Evolutionary conservation across 2,329 filamentous ascomycete species (phyloP).

Genomic region (Fusarium avenaceum): DNA sequence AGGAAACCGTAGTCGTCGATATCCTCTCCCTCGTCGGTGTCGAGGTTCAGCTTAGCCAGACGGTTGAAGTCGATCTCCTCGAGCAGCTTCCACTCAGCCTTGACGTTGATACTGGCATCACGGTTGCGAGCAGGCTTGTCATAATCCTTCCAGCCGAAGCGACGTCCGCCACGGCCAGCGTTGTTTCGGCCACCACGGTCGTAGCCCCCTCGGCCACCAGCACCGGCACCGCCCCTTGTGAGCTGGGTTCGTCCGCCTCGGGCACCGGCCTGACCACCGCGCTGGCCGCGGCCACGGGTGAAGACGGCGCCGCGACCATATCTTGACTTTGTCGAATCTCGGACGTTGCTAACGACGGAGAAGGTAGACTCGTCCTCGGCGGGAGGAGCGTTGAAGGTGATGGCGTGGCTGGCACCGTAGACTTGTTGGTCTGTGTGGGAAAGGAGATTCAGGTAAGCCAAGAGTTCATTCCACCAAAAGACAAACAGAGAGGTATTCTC

Average conservation of each 20-base stretch:
- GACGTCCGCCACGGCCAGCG: conserved; percentile 80
- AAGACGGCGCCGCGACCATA: conserved; percentile 93
- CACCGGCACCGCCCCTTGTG: conserved; percentile 78
- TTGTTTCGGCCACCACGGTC: conserved; percentile 79
- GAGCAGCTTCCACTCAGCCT: conserved; percentile 93
- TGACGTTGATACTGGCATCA: conserved; percentile 95
- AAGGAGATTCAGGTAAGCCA: conserved; percentile 20
- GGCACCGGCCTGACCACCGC: conserved; percentile 73
- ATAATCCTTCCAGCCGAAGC: conserved; percentile 98
- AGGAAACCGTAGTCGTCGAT: conserved; percentile 96
- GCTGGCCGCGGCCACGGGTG: conserved; percentile 86
- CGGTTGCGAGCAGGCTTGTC: conserved; percentile 98
- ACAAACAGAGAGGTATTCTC: neutral
- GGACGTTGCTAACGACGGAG: conserved; percentile 96
- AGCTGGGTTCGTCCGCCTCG: conserved; percentile 74
- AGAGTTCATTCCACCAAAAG: conserved; percentile 4
- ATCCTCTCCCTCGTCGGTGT: conserved; percentile 94
- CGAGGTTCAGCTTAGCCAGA: conserved; percentile 93
- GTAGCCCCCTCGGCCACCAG: conserved; percentile 66
- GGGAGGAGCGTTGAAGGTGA: conserved; percentile 88
- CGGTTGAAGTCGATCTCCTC: conserved; percentile 99
- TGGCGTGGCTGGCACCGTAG: conserved; percentile 89
- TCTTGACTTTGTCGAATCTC: conserved; percentile 85
- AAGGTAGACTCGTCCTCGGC: conserved; percentile 97
- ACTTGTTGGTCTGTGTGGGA: conserved; percentile 85